Evolutionary conservation across 2,329 filamentous ascomycete species (phyloP), one percentile per base, ranked within the genome.

Genomic region (Phialocephala sp.): DNA sequence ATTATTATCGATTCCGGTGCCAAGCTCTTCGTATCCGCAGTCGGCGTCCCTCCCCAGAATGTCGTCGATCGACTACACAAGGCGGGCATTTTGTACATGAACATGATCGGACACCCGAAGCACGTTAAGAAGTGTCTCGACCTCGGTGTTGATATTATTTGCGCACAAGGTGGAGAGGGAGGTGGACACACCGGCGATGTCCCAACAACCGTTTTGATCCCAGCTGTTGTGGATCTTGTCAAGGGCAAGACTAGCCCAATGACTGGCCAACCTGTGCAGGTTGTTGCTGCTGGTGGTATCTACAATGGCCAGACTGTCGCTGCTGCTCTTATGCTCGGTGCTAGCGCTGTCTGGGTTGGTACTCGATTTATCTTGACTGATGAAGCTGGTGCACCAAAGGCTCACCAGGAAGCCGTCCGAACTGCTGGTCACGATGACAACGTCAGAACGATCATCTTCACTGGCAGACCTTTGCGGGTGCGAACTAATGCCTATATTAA

Each of bases 71-170:
- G 87, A 77, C 89, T 99, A 56, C 95, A 99, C 87, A 87, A 88
- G 77, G 83, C 88, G 76, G 94, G 94, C 72, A 87, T 99, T 73
- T 86, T 97, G 72, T 97, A 96, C 86, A 98, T 98, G 95, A 99
- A 99, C 89, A 99, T 99, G 95, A 94, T 99, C 78, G 95, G 95
- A 72, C 95, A 99, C 86, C 94, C 95, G 77, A 99, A 99, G 89
- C 95, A 99, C 83, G 94, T 97, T 70, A 87, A 93, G 82, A 99
- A 98, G 86, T 96, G 93, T 80, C 86, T 99, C 69, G 93, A 94
- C 59, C 87, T 94, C 66, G 95, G 94, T 71, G 92, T 89, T 73
- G 95, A 99, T 81, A 91, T 99, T 75, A 98, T 99, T 83, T 98
- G 94, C 84, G 95, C 95, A 60, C 95, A 99, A 83, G 95, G 95